Base-by-base conservation (phyloP, 2,329 filamentous ascomycete species). In the Talaromyces funiculosus region DNA sequence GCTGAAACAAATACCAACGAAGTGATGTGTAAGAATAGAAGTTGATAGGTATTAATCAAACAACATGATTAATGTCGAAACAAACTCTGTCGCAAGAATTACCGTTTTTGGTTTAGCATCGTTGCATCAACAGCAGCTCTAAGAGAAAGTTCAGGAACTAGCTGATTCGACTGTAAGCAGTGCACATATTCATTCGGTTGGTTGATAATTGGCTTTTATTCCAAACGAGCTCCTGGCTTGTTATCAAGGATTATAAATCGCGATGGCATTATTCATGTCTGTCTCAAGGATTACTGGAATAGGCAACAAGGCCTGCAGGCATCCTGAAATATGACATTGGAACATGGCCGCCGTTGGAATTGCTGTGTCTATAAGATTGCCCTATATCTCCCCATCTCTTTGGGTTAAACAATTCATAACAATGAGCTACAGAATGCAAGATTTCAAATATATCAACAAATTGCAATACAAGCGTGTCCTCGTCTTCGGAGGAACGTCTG, bases 401-500 rank as follows among this genome's bases (percentile, higher is more conserved):
- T 26, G 20, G 4, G 8, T 49, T 31, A n/a, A n/a, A n/a, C 24
- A 2, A 49, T 49, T 29, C 24, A 43, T 5, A 29, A 35, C 16
- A 8, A 10, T 26, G 20, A 43, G 18, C 31, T 40, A 9, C 29
- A 40, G 40, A 37, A 55, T 59, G 51, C 4, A 42, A 49, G 10
- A 9, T 4, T 53, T 53, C 8, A 61, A 61, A 18, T 61, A 53
- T 24, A 10, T 61, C 20, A 72, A 73, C 65, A 83, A 82, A 67
- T 78, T 84, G 31, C 63, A 71, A 22, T 71, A 68, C 65, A 69
- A 73, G 35, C 77, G 75, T 31, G 71, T 84, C 59, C 75, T 84
- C 57, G 70, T 84, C 64, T 73, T 84, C 26, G 82, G 82, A 35
- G 82, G 81, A 43, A 80, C 78, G 45, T 75, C 76, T 51, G 82